Evolutionary conservation across 2,329 filamentous ascomycete genomes (phyloP), one percentile per base, ranked within the genome.

Genomic region (Mollisia scopiformis): DNA sequence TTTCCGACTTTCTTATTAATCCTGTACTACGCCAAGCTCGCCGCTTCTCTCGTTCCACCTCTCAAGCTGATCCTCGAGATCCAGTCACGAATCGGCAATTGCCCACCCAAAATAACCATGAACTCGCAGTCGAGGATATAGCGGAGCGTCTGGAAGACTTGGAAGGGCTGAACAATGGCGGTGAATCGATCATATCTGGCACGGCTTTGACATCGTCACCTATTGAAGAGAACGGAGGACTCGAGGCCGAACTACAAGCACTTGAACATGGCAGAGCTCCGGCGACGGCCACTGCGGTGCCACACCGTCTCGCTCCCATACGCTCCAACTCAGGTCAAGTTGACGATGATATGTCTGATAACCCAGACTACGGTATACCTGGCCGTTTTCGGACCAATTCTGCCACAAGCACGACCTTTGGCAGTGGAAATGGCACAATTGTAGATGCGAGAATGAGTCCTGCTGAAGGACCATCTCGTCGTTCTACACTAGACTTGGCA

Each of bases 11-110:
- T 72, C 77, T 88, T 68, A 86, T 88, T 74, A 87, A 87, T 64
- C 86, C 87, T 60, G 85, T 88, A 69, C 76, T 88, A 67, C 84
- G 86, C 73, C 86, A 88, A 75, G 86, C 86, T 69, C 84, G 85
- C 64, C 84, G 85, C 65, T 84, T 89, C 71, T 88, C 87, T 68
- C 68, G 75, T 64, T 66, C 66, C 65, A 65, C 71, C 73, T 21
- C 73, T 65, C 67, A 79, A 68, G 62, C 68, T 69, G 72, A 71
- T 65, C 75, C 74, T 66, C 71, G 72, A 68, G 74, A 74, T 65
- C 67, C 71, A 21, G 50, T 68, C 30, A 55, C 71, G 43, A 68
- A 61, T 55, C 55, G 61, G n/a, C 62, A 58, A 54, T 46, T 62
- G 37, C 25, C 55, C 11, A 28, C 31, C 8, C 56, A 63, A n/a